Conservation (phyloP, 2,329 filamentous ascomycete genomes). For the Cephalotrichum gorgonifer region DNA sequence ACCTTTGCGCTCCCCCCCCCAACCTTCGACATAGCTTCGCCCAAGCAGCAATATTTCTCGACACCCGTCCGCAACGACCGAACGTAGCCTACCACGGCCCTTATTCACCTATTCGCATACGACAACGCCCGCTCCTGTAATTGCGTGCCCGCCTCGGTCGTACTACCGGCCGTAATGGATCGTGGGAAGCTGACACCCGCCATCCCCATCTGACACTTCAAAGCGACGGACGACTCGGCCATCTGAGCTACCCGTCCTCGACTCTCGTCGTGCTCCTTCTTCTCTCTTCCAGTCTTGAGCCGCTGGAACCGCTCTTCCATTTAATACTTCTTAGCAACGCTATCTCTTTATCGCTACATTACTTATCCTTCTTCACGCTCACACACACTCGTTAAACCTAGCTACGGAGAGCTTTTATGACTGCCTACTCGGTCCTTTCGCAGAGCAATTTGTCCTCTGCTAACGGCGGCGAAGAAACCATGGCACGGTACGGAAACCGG, state of each 20-base stretch:
- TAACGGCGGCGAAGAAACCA: slow-evolving; percentile 10
- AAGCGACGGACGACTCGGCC: not conserved
- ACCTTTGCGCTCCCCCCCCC: not conserved
- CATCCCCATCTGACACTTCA: not conserved
- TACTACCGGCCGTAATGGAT: not conserved
- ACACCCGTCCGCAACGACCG: not conserved
- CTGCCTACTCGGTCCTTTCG: not conserved
- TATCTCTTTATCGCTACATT: not conserved
- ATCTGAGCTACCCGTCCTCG: not conserved
- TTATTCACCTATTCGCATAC: not conserved
- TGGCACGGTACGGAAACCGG: slow-evolving; percentile 8
- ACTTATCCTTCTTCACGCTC: not conserved
- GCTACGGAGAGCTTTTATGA: not conserved
- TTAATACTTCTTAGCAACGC: not conserved
- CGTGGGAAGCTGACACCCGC: not conserved
- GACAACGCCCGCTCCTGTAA: no score
- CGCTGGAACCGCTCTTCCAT: not conserved
- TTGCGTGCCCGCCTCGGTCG: not conserved
- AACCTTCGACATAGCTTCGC: not conserved
- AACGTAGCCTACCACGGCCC: not conserved
- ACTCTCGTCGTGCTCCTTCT: no score
- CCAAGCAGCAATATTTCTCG: not conserved
- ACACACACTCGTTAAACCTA: not conserved
- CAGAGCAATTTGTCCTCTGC: slow-evolving; percentile 5
- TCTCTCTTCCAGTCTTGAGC: not conserved